Conservation (phyloP, 352 stramenopile species). For the Phytophthora sp. region DNA sequence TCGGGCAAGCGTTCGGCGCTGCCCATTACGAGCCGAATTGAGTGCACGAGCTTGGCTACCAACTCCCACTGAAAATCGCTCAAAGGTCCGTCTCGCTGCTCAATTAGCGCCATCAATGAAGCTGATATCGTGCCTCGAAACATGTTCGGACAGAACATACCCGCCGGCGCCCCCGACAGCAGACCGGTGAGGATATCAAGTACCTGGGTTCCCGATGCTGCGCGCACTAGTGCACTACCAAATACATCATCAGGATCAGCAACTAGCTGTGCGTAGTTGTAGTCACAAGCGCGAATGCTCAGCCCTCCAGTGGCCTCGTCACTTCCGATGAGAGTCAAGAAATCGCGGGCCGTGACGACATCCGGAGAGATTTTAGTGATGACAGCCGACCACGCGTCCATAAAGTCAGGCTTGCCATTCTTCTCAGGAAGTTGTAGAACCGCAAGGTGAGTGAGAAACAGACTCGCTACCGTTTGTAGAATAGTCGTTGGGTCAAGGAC, state of each 20-base stretch:
- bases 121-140: slow-evolving; percentile 63
- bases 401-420: slow-evolving; percentile 68
- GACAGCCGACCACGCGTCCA: slow-evolving; percentile 72
- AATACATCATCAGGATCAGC: slow-evolving; percentile 53
- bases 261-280: slow-evolving; percentile 72
- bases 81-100: slow-evolving; percentile 28
- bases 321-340: slow-evolving; percentile 58
- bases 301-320: slow-evolving; percentile 45
- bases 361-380: slow-evolving; percentile 72
- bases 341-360: slow-evolving; percentile 62
- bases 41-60: slow-evolving; percentile 58
- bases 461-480: slow-evolving; percentile 52
- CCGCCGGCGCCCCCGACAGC: slow-evolving; percentile 52
- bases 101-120: slow-evolving; percentile 54
- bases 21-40: slow-evolving; percentile 52
- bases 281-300: slow-evolving; percentile 49
- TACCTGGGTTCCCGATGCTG: slow-evolving; percentile 65
- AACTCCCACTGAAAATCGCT: slow-evolving; percentile 61
- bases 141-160: slow-evolving; percentile 74
- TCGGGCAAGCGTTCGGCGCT: slow-evolving; percentile 3
- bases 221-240: slow-evolving; percentile 47
- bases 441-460: slow-evolving; percentile 64
- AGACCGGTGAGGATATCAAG: slow-evolving; percentile 72
- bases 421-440: slow-evolving; percentile 56
- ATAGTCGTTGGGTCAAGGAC: slow-evolving; percentile 38